A percentile compares a stretch with the other conserved stretches of the same genome.
Conservation (phyloP, 1,284 basidiomycete species). For the Cystobasidium sp. region DNA sequence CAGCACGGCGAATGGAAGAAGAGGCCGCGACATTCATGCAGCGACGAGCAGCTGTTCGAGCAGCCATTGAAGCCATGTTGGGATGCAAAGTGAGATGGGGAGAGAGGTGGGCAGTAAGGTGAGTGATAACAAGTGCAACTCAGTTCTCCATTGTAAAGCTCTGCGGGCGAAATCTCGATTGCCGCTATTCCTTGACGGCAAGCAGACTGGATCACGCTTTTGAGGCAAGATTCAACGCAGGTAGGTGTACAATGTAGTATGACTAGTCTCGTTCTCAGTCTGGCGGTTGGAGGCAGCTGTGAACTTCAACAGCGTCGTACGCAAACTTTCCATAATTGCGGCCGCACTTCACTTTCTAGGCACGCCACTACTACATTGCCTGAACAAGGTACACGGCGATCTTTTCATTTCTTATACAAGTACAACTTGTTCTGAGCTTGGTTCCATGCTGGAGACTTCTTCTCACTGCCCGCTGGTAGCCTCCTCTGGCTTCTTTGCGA, state of each 20-base stretch:
- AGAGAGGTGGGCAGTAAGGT: neutral
- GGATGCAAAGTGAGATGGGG: neutral
- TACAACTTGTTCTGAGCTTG: too few relatives aligned
- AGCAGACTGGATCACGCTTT: neutral
- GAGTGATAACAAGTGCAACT: neutral
- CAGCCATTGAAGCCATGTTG: slow-evolving; percentile 39
- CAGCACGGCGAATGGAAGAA: slow-evolving; percentile 16
- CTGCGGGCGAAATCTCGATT: slow-evolving; percentile 10
- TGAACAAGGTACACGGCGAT: too few relatives aligned
- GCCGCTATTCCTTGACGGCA: neutral
- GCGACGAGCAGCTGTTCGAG: slow-evolving; percentile 37
- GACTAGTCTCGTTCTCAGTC: too few relatives aligned
- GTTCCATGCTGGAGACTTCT: neutral
- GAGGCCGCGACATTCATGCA: slow-evolving; percentile 15
- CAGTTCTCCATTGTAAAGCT: neutral
- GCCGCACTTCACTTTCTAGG: too few relatives aligned
- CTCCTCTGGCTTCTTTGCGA: slow-evolving; percentile 67
- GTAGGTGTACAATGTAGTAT: too few relatives aligned
- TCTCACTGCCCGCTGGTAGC: slow-evolving; percentile 31
- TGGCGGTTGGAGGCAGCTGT: too few relatives aligned
- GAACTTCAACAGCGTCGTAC: too few relatives aligned
- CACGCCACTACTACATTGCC: too few relatives aligned
- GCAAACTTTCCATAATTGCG: too few relatives aligned
- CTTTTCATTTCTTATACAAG: too few relatives aligned
- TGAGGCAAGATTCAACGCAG: neutral